These are phyloP conservation scores for Hypoxylon sp. DNA, from an alignment of 2,329 filamentous ascomycete genomes.

Conservation along the genomic window DNA sequence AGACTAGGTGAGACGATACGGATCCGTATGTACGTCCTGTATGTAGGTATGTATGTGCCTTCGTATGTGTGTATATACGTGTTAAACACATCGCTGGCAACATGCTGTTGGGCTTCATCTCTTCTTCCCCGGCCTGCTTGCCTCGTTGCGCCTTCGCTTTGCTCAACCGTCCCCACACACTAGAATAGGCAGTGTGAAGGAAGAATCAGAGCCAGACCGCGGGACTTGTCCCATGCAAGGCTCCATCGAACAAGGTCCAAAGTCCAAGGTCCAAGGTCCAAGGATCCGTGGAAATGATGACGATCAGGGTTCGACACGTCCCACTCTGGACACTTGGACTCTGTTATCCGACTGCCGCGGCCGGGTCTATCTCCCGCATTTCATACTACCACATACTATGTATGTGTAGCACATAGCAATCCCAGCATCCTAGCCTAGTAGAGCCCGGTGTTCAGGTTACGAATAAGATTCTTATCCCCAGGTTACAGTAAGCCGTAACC, in stretches of 20 bases:
- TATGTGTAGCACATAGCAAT: neutral
- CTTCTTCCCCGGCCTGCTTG: slow-evolving; percentile 18
- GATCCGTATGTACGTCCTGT: slow-evolving; percentile 24
- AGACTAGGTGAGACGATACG: slow-evolving; percentile 25
- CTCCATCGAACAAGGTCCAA: slow-evolving; percentile 36
- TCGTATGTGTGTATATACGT: slow-evolving; percentile 3
- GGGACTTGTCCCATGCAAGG: slow-evolving; percentile 37
- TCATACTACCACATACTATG: slow-evolving; percentile 8
- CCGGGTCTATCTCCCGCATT: slow-evolving; percentile 40
- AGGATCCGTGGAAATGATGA: slow-evolving; percentile 36
- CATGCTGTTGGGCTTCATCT: slow-evolving; percentile 30
- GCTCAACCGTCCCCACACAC: slow-evolving; percentile 29
- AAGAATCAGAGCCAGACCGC: slow-evolving; percentile 32
- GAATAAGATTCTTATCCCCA: slow-evolving; percentile 9
- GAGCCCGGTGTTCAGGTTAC: slow-evolving; percentile 34
- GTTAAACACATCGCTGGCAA: slow-evolving; percentile 39
- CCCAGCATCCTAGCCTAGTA: slow-evolving; percentile 20
- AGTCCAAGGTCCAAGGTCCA: slow-evolving; percentile 23
- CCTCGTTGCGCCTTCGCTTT: slow-evolving; percentile 14
- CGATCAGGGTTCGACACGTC: slow-evolving; percentile 41
- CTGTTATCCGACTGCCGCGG: slow-evolving; percentile 42
- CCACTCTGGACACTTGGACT: slow-evolving; percentile 19
- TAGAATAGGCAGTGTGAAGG: slow-evolving; percentile 19
- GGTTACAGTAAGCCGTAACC: slow-evolving; percentile 39
- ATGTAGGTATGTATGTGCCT: neutral